phyloP scores from a whole-genome alignment of 2,329 filamentous ascomycete genomes.

The Waltergamsia citrina region DNA sequence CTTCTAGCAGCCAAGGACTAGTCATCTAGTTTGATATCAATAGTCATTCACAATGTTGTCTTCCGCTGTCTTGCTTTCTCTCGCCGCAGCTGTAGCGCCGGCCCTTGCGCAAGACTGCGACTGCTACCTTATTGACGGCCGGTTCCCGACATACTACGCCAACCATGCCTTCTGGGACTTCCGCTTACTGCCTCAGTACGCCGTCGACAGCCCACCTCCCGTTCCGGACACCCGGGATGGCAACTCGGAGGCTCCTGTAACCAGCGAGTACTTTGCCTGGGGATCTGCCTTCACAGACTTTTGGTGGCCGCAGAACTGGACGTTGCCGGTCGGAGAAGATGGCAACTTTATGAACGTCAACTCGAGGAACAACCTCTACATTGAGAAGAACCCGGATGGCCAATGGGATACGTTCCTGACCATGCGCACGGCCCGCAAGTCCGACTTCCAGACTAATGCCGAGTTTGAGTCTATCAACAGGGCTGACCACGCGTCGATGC shows the following conservation, averaged over 20 bases:
- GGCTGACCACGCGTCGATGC: conserved; percentile 21
- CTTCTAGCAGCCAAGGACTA: too few relatives aligned
- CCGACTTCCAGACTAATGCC: conserved; percentile 30
- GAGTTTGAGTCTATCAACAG: conserved; percentile 30
- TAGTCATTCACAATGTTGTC: too few relatives aligned
- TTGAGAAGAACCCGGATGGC: conserved; percentile 27
- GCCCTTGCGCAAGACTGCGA: conserved; percentile 11
- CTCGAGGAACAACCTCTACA: conserved; percentile 31
- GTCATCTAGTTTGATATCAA: too few relatives aligned
- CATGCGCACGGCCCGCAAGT: conserved; percentile 31
- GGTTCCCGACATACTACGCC: conserved; percentile 13
- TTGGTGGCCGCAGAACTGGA: conserved; percentile 27
- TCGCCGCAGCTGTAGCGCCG: background rate
- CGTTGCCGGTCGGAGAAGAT: conserved; percentile 21
- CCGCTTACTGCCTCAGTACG: conserved; percentile 15
- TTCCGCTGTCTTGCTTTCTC: too few relatives aligned
- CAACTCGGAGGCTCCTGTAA: conserved; percentile 19
- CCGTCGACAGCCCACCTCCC: conserved; percentile 14
- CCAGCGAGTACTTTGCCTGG: conserved; percentile 24
- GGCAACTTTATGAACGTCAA: conserved; percentile 25
- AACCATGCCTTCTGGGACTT: conserved; percentile 19
- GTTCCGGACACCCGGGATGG: conserved; percentile 16
- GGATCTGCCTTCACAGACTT: conserved; percentile 17
- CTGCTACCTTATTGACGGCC: conserved; percentile 17
- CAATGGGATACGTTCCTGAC: conserved; percentile 30